A percentile compares a stretch with the other conserved stretches of the same genome.
Evolutionary conservation across 768 basidiomycete genomes (phyloP).

Genomic region (Dacryopinax spathularia): DNA sequence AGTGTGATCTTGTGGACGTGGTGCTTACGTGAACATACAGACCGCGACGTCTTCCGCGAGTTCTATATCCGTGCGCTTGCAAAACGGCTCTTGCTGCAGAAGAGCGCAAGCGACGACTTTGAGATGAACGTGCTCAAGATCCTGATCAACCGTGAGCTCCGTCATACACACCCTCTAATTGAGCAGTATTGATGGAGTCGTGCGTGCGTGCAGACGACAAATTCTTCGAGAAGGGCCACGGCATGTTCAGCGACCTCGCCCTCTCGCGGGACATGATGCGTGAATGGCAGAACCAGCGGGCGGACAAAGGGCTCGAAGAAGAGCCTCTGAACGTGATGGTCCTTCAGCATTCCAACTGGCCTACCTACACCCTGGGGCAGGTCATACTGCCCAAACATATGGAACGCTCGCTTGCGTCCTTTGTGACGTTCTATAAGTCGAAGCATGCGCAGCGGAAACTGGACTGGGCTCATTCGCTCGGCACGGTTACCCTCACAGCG

Average conservation of each 20-base stretch:
- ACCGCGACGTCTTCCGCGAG: conserved; percentile 85
- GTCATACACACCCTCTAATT: background rate
- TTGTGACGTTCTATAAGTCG: conserved; percentile 54
- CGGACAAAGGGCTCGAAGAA: conserved; percentile 19
- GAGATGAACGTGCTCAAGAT: conserved; percentile 74
- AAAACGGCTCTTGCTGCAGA: conserved; percentile 72
- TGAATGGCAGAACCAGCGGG: conserved; percentile 42
- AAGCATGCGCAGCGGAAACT: conserved; percentile 66
- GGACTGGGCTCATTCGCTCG: conserved; percentile 77
- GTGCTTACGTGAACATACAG: conserved; percentile 20
- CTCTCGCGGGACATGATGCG: conserved; percentile 59
- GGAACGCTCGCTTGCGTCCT: conserved; percentile 51
- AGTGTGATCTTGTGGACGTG: background rate
- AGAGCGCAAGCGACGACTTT: conserved; percentile 74
- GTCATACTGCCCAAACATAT: conserved; percentile 54
- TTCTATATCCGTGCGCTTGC: conserved; percentile 82
- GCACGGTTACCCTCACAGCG: conserved; percentile 61
- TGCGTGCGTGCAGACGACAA: background rate
- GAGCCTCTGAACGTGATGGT: conserved; percentile 60
- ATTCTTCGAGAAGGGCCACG: conserved; percentile 64
- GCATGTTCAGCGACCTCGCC: conserved; percentile 86
- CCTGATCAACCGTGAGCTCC: conserved; percentile 67
- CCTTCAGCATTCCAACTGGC: conserved; percentile 82
- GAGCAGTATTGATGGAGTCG: background rate
- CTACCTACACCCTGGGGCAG: conserved; percentile 23